Conservation (phyloP, 163 green algal genomes). For the Coccomyxa subellipsoidea region DNA sequence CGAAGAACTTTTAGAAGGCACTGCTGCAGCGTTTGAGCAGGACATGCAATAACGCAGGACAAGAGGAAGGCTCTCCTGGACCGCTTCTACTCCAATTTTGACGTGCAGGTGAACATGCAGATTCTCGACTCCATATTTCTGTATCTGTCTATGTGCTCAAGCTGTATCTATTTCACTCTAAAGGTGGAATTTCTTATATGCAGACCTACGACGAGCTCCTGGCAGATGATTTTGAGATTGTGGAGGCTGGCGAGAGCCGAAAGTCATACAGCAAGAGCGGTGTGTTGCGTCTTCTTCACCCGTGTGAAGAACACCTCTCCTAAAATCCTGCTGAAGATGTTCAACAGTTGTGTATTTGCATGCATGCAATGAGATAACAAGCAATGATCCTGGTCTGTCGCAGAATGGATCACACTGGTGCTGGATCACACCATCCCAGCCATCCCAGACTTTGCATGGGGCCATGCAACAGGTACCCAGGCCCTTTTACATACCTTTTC, state of each 20-base stretch:
- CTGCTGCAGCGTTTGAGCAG: too few species aligned
- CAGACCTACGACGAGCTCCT: slow-evolving; percentile 10
- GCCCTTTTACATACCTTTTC: too few species aligned
- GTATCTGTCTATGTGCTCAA: too few species aligned
- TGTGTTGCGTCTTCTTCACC: background rate
- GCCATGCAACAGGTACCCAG: slow-evolving; percentile 7
- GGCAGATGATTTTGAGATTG: background rate
- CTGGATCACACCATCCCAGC: background rate
- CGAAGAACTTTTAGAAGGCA: too few species aligned
- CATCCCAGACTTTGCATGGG: slow-evolving; percentile 10
- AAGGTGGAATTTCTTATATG: background rate
- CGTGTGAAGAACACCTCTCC: too few species aligned
- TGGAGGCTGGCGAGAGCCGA: background rate
- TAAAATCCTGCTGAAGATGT: too few species aligned
- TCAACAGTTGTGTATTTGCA: too few species aligned
- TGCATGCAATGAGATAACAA: too few species aligned
- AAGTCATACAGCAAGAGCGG: background rate
- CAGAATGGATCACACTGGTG: background rate
- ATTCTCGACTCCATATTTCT: too few species aligned
- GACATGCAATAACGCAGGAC: too few species aligned
- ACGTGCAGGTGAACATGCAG: background rate
- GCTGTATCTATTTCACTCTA: too few species aligned
- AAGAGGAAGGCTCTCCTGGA: slow-evolving; percentile 11
- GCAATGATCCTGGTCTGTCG: background rate
- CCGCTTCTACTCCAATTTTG: slow-evolving; percentile 1